These are phyloP conservation scores for Zygoascus tannicola DNA, from an alignment of 805 yeast genomes.

Conservation along the genomic window DNA sequence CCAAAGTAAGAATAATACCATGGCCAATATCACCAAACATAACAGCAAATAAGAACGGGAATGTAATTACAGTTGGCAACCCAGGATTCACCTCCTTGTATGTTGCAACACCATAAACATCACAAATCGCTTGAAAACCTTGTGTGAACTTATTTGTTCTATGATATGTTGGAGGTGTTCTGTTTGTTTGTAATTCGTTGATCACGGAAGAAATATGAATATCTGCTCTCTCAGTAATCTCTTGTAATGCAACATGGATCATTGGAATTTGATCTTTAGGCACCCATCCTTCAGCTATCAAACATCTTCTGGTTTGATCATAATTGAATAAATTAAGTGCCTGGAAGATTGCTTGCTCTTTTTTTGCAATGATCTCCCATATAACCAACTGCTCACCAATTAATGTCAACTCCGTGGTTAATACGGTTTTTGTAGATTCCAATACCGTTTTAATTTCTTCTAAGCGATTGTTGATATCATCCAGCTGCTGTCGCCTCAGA, in stretches of 20 bases:
- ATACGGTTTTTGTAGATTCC: constrained; percentile 52
- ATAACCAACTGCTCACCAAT: constrained; percentile 63
- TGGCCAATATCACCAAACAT: constrained; percentile 99
- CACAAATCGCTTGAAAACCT: constrained; percentile 89
- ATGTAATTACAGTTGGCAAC: constrained; percentile 84
- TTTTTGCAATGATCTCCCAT: constrained; percentile 60
- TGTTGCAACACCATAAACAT: constrained; percentile 89
- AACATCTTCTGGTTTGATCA: constrained; percentile 70
- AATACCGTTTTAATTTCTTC: constrained; percentile 52
- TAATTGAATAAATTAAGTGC: constrained; percentile 71
- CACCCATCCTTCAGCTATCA: constrained; percentile 96
- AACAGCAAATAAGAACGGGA: constrained; percentile 97
- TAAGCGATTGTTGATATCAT: constrained; percentile 37
- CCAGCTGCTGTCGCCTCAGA: constrained; percentile 30
- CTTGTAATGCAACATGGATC: constrained; percentile 54
- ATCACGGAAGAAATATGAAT: constrained; percentile 37
- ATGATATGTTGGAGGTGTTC: constrained; percentile 90
- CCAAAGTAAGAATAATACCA: constrained; percentile 70
- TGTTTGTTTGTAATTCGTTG: constrained; percentile 58
- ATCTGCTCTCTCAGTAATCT: constrained; percentile 42
- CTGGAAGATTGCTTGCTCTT: constrained; percentile 76
- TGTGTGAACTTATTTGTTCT: constrained; percentile 83
- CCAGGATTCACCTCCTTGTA: constrained; percentile 96
- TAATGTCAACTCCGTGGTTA: constrained; percentile 67
- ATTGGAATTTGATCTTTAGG: constrained; percentile 62